phyloP scores from a whole-genome alignment of 257 asterid species.

The Solanum acaule region DNA sequence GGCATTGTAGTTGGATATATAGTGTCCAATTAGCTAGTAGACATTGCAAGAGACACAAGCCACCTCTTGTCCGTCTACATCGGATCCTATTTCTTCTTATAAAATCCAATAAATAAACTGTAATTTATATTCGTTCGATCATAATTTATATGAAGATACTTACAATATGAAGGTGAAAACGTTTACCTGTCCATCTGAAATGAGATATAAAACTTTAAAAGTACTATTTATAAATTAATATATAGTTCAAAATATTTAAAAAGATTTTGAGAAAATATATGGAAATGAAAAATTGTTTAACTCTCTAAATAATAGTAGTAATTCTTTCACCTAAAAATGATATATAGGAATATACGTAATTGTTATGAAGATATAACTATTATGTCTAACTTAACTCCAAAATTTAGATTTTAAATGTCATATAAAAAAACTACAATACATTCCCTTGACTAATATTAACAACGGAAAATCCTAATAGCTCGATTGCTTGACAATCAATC shows the following conservation, averaged over 20 bases:
- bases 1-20: conserved; percentile 5
- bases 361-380: background rate
- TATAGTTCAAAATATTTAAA: background rate
- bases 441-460: background rate
- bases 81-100: background rate
- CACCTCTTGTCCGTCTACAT: background rate
- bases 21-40: conserved; percentile 30
- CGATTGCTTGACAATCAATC: too few relatives aligned
- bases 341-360: background rate
- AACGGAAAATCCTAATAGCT: background rate
- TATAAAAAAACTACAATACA: background rate
- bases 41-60: background rate
- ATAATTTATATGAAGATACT: too few relatives aligned
- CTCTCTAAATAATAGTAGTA: background rate
- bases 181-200: background rate
- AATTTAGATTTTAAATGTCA: background rate
- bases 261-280: background rate
- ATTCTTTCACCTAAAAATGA: background rate
- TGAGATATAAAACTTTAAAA: background rate
- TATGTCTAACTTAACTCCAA: background rate
- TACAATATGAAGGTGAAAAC: too few relatives aligned
- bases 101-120: background rate
- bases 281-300: background rate
- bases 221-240: background rate
- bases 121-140: too few relatives aligned